Evolutionary conservation across 306 rosid genomes (phyloP).

Genomic region (Malus sieversii): DNA sequence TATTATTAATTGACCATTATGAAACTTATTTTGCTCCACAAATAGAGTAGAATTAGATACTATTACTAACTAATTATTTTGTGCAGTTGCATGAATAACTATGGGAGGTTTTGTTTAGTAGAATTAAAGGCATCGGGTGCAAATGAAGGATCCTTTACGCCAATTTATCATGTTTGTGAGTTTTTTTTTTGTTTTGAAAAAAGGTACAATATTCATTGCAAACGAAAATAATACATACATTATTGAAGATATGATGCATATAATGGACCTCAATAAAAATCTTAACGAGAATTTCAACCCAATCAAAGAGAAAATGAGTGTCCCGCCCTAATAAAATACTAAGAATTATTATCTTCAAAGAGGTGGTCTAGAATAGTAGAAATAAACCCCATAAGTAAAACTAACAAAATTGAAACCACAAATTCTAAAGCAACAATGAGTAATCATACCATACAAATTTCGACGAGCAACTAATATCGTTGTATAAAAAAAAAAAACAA

Average conservation of each 20-base stretch:
- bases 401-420: not conserved
- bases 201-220: too few relatives aligned
- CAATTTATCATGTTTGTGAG: not conserved
- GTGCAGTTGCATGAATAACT: not conserved
- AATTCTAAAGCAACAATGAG: too few relatives aligned
- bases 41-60: not conserved
- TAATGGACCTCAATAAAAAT: accelerated
- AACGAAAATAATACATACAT: too few relatives aligned
- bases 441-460: not conserved
- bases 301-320: accelerated
- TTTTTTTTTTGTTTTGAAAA: not conserved
- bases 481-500: too few relatives aligned
- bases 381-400: not conserved
- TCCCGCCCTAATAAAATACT: too few relatives aligned
- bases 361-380: too few relatives aligned
- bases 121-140: not conserved
- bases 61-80: not conserved
- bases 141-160: not conserved
- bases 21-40: not conserved
- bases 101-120: not conserved
- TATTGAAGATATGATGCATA: too few relatives aligned
- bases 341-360: too few relatives aligned
- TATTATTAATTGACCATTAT: not conserved
- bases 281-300: accelerated
- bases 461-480: too few relatives aligned